Evolutionary conservation across 352 stramenopile species (phyloP).

Genomic region (Globisporangium middletonii): DNA sequence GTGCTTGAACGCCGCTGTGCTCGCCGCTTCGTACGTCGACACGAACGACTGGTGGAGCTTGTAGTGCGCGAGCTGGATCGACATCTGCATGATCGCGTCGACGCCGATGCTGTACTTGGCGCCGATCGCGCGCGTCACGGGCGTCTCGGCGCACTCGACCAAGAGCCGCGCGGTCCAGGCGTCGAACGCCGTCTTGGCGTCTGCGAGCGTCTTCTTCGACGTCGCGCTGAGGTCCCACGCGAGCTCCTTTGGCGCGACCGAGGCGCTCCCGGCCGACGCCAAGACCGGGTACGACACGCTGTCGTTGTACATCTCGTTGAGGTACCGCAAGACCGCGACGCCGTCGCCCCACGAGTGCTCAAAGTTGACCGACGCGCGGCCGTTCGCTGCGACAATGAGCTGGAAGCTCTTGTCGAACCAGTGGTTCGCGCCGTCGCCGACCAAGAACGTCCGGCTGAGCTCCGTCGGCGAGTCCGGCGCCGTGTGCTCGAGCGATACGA

Average conservation of each 20-base stretch:
- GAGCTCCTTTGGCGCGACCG: constrained; percentile 33
- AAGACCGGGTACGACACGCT: constrained; percentile 72
- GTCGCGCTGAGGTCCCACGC: constrained; percentile 54
- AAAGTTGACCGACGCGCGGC: constrained; percentile 83
- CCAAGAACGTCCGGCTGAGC: constrained; percentile 73
- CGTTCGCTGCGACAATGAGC: constrained; percentile 79
- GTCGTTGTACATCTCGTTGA: constrained; percentile 86
- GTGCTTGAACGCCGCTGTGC: constrained; percentile 90
- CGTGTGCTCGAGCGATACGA: constrained; percentile 72
- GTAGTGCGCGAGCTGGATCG: constrained; percentile 87
- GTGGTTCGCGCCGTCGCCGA: constrained; percentile 81
- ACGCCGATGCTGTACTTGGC: constrained; percentile 72
- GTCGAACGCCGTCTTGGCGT: constrained; percentile 72
- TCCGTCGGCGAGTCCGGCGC: constrained; percentile 46
- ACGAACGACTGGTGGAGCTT: constrained; percentile 78
- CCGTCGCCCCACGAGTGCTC: constrained; percentile 89
- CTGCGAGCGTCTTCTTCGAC: constrained; percentile 49
- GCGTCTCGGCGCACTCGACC: constrained; percentile 68
- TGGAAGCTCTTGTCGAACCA: constrained; percentile 94
- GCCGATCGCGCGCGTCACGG: constrained; percentile 56
- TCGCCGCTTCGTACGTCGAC: constrained; percentile 85
- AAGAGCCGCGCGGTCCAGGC: constrained; percentile 54
- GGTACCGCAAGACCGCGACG: constrained; percentile 82
- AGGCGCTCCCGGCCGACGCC: constrained; percentile 16
- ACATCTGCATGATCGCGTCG: constrained; percentile 91